Evolutionary conservation across 2,329 filamentous ascomycete species (phyloP), one percentile per base, ranked within the genome.

Genomic region (Cladophialophora chaetospira): DNA sequence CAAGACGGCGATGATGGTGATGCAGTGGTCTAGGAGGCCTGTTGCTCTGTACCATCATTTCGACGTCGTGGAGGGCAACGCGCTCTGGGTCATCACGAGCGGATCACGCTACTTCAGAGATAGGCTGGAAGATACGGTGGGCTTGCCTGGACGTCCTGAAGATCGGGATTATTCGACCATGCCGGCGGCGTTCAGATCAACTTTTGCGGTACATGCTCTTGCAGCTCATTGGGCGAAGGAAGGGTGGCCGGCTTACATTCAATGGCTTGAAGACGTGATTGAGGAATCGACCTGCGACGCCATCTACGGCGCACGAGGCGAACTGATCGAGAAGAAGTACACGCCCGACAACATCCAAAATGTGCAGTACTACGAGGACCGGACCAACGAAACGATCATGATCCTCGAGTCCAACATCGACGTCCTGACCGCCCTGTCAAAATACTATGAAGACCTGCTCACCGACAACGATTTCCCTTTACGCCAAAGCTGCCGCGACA

Each of bases 1-100:
- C 13, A 29, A 19, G 11, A 52, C 25, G n/a, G 26, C 40, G 11
- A 19, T 53, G n/a, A 50, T 15, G 46, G 5, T 31, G 6, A 38
- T 28, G 13, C 73, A 74, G 49, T 59, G 57, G 57, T 56, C 53
- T 10, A 57, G 40, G 11, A 25, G 47, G 26, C 57, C 28, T 15
- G 71, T 69, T 1, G 73, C 69, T 0, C 54, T 77, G 3, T 68
- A 76, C 50, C 75, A 77, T 48, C 69, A 72, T 28, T 76, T 76
- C 47, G 75, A 77, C 45, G 58, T 75, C 0, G 63, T 64, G 0
- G 56, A 55, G 3, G 65, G 73, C 0, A 73, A 66, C 1, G 65
- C 72, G 0, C 48, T 77, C 2, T 79, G 77, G 77, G 69, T 79
- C 4, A 63, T 76, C 1, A 71, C 71, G 0, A 73, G 75, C 43